A percentile compares a stretch with the other conserved stretches of the same genome.
Evolutionary conservation across 257 asterid genomes (phyloP).

Genomic region (Ligustrum vulgare): DNA sequence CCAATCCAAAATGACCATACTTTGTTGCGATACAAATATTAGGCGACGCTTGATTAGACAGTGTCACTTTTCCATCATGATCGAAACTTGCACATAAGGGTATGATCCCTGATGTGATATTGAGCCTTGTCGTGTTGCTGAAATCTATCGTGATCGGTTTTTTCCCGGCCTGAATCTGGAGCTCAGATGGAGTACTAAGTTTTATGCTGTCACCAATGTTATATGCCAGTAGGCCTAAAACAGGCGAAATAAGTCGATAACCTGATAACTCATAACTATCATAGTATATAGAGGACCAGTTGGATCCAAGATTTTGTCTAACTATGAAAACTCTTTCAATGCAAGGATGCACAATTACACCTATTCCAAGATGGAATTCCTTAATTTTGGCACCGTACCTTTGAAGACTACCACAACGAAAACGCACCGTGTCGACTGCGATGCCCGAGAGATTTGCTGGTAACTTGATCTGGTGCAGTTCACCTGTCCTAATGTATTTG

Average conservation of each 20-base stretch:
- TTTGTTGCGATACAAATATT: conserved; percentile 48
- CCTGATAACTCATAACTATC: conserved; percentile 61
- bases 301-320: conserved; percentile 59
- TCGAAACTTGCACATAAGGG: conserved; percentile 77
- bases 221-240: conserved; percentile 64
- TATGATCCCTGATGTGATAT: conserved; percentile 36
- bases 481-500: conserved; percentile 55
- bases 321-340: conserved; percentile 55
- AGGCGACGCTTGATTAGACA: conserved; percentile 39
- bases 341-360: conserved; percentile 54
- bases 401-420: conserved; percentile 77
- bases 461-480: conserved; percentile 42
- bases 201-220: conserved; percentile 35
- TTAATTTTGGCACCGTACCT: conserved; percentile 65
- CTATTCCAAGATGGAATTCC: conserved; percentile 48
- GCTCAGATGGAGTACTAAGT: conserved; percentile 42
- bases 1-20: conserved; percentile 70
- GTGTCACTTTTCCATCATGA: conserved; percentile 48
- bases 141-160: conserved; percentile 64
- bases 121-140: conserved; percentile 25
- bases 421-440: conserved; percentile 45
- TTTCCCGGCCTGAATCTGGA: conserved; percentile 36
- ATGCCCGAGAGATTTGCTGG: conserved; percentile 72
- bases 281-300: conserved; percentile 68
- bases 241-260: conserved; percentile 65